Conservation (phyloP, 2,329 filamentous ascomycete genomes). For the Nigrospora sphaerica region DNA sequence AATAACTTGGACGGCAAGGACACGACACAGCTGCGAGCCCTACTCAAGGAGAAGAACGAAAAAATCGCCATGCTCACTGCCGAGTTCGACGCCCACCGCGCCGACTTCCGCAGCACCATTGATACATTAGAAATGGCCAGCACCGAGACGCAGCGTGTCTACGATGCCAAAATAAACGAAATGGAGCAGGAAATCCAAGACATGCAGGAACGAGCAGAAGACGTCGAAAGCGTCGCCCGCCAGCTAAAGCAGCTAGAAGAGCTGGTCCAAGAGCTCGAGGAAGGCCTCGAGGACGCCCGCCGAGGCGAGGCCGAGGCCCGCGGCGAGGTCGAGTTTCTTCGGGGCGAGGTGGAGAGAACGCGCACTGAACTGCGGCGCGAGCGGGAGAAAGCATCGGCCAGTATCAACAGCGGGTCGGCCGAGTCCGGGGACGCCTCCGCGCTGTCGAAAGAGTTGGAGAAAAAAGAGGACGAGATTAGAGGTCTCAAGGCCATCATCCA, state of each 20-base stretch:
- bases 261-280: conserved; percentile 91
- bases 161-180: conserved; percentile 86
- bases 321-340: conserved; percentile 89
- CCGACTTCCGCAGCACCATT: conserved; percentile 94
- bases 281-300: conserved; percentile 89
- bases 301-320: conserved; percentile 92
- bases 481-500: conserved; percentile 98
- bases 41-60: conserved; percentile 91
- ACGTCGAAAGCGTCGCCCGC: conserved; percentile 83
- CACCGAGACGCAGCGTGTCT: conserved; percentile 90
- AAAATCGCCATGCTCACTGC: conserved; percentile 88
- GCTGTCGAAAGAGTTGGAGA: conserved; percentile 70
- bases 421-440: conserved; percentile 32
- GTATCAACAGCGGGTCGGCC: conserved; percentile 40
- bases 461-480: conserved; percentile 95
- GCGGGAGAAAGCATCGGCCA: conserved; percentile 69
- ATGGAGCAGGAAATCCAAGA: conserved; percentile 78
- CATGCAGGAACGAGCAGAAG: conserved; percentile 72
- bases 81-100: conserved; percentile 90
- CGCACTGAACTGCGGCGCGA: conserved; percentile 82
- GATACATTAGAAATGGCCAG: conserved; percentile 94
- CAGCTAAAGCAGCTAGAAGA: conserved; percentile 96
- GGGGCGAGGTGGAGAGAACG: conserved; percentile 89
- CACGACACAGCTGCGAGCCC: conserved; percentile 65
- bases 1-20: conserved; percentile 62